These are phyloP conservation scores for Carallia brachiata DNA, from an alignment of 345 rosid genomes.

Conservation along the genomic window DNA sequence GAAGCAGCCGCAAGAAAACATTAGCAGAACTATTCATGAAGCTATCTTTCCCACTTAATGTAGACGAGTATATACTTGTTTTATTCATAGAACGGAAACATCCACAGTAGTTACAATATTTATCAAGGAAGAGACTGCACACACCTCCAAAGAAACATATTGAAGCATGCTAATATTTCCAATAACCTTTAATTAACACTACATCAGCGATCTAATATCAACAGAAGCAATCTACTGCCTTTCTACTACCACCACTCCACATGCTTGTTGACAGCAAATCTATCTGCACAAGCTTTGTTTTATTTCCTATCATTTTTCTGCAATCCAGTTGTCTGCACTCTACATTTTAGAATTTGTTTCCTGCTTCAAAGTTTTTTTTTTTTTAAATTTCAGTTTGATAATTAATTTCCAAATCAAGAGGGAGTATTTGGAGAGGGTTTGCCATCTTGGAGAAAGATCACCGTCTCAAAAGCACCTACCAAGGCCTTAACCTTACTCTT, in stretches of 20 bases:
- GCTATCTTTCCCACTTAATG: not conserved
- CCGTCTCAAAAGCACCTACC: constrained; percentile 94
- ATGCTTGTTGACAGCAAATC: constrained; percentile 13
- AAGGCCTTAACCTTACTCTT: constrained; percentile 94
- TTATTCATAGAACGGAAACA: constrained; percentile 16
- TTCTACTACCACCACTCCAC: not conserved
- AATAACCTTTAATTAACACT: constrained; percentile 4
- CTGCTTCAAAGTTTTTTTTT: not conserved
- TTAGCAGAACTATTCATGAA: not conserved
- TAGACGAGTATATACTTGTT: constrained; percentile 4
- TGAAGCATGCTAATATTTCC: constrained; percentile 25
- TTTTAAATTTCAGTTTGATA: not conserved
- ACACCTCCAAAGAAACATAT: constrained; percentile 2
- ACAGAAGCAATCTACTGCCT: constrained; percentile 14
- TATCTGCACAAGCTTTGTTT: constrained; percentile 23
- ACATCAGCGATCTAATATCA: constrained; percentile 17
- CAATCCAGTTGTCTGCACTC: not conserved
- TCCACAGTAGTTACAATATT: not conserved
- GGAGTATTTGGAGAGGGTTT: constrained; percentile 31
- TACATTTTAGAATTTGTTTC: not conserved
- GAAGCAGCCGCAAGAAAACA: not conserved
- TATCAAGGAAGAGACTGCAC: constrained; percentile 11
- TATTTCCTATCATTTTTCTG: constrained; percentile 13
- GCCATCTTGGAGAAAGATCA: constrained; percentile 75
- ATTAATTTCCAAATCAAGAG: constrained; percentile 11